Evolutionary conservation across 2,329 filamentous ascomycete species (phyloP).

Genomic region (Coleophoma eucalyptorum): DNA sequence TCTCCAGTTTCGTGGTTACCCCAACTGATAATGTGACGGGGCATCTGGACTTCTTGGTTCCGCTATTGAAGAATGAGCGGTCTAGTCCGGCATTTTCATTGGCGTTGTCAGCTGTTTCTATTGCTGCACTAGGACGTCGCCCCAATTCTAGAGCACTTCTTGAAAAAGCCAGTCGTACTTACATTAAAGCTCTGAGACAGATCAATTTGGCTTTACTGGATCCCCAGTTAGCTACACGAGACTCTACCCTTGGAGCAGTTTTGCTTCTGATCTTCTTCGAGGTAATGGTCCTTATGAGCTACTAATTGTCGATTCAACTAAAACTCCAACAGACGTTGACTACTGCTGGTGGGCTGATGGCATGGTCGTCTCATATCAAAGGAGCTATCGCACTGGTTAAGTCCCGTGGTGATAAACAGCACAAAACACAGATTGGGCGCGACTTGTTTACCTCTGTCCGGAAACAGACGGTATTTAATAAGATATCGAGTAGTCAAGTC

Average conservation of each 20-base stretch:
- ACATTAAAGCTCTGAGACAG: slow-evolving; percentile 45
- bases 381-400: slow-evolving; percentile 55
- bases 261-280: slow-evolving; percentile 55
- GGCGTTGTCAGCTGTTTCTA: slow-evolving; percentile 53
- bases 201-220: slow-evolving; percentile 47
- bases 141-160: slow-evolving; percentile 24
- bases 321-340: slow-evolving; percentile 32
- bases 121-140: slow-evolving; percentile 51
- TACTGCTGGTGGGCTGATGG: slow-evolving; percentile 46
- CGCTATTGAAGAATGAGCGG: background rate
- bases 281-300: slow-evolving; percentile 22
- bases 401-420: slow-evolving; percentile 48
- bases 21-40: slow-evolving; percentile 27
- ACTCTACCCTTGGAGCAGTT: slow-evolving; percentile 52
- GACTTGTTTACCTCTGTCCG: slow-evolving; percentile 52
- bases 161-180: slow-evolving; percentile 40
- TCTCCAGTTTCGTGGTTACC: slow-evolving; percentile 54
- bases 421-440: slow-evolving; percentile 43
- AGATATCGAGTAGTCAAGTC: no score
- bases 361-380: slow-evolving; percentile 55
- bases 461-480: slow-evolving; percentile 38
- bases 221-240: slow-evolving; percentile 39
- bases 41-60: background rate
- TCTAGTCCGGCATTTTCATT: background rate
- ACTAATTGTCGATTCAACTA: background rate